Evolutionary conservation across 352 stramenopile genomes (phyloP), one percentile per base, ranked within the genome.

Genomic region (Peronospora tabacina): DNA sequence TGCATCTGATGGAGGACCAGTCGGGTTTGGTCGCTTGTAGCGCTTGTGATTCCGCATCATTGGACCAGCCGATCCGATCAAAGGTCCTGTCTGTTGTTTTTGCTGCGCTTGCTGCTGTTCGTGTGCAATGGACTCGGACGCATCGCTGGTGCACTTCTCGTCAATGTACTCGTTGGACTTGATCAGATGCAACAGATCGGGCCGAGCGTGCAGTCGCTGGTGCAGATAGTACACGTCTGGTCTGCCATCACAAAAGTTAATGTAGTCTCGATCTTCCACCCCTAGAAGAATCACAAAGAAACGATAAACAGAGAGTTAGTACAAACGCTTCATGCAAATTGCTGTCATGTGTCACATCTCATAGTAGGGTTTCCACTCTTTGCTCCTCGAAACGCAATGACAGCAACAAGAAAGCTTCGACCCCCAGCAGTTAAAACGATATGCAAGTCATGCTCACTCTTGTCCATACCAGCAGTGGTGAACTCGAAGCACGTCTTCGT

Each of bases 131-230:
- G 57, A 66, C 28, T 82, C 68, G 4, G 71, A 72, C 13, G 72
- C 64, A 24, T 87, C 78, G 46, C 67, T 87, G 2, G 71, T 80
- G 34, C 62, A 74, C 40, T 86, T 85, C 43, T 87, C 78, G 32
- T 85, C 78, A 52, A 86, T 86, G 46, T 87, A 90, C 49, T 90
- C 78, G 42, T 87, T 87, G 16, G 78, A 90, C 58, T 86, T 85
- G 62, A 90, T 87, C 32, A 87, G 33, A 54, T 90, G 78, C 40
- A 90, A 44, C 45, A 90, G 48, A 47, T 90, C 78, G 7, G 78
- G 78, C 1, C 78, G 75, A 7, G 75, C 68, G 40, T 90, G 78
- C 44, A 90, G 54, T 12, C 78, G 70, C 55, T 90, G 78, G 55
- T 90, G 78, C 19, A 90, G 56, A 49, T 90, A 90, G 46, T 81